Percentiles rank a stretch among this genome's conserved stretches.
Conservation (phyloP, 2,329 filamentous ascomycete species). For the Botryotinia convoluta region DNA sequence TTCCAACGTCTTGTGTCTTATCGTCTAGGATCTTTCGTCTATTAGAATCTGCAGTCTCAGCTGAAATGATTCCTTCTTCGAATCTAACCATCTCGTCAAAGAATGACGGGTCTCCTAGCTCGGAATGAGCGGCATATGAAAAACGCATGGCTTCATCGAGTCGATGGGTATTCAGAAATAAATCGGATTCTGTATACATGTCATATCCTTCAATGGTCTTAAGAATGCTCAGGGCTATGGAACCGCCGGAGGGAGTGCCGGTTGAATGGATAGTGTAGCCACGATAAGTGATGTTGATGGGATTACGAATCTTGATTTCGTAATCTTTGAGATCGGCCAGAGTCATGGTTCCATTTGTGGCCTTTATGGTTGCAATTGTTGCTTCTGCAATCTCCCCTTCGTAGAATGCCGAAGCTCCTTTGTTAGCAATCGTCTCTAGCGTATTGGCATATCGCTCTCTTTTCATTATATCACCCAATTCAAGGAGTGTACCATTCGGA, state of each 20-base stretch:
- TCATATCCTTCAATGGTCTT: slow-evolving; percentile 74
- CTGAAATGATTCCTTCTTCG: slow-evolving; percentile 66
- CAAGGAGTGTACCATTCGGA: slow-evolving; percentile 59
- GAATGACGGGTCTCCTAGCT: slow-evolving; percentile 79
- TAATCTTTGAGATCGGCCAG: slow-evolving; percentile 64
- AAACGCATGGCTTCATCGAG: slow-evolving; percentile 88
- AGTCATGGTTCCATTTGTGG: slow-evolving; percentile 65
- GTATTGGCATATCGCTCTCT: slow-evolving; percentile 65
- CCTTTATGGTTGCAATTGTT: slow-evolving; percentile 57
- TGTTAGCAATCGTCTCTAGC: slow-evolving; percentile 58
- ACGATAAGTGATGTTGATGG: slow-evolving; percentile 62
- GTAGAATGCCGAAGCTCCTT: slow-evolving; percentile 62
- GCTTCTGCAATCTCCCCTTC: slow-evolving; percentile 58
- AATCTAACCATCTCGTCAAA: slow-evolving; percentile 61
- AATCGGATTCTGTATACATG: slow-evolving; percentile 48
- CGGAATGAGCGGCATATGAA: slow-evolving; percentile 75
- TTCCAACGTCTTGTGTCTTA: slow-evolving; percentile 66
- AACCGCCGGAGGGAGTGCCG: slow-evolving; percentile 74
- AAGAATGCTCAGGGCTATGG: slow-evolving; percentile 62
- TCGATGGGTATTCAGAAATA: slow-evolving; percentile 70
- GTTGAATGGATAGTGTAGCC: slow-evolving; percentile 68
- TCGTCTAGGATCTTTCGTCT: slow-evolving; percentile 68
- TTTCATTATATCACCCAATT: slow-evolving; percentile 61
- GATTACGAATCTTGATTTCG: slow-evolving; percentile 59
- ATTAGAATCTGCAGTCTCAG: slow-evolving; percentile 56